Percentiles rank a stretch among this genome's conserved stretches.
Evolutionary conservation across 1,284 basidiomycete species (phyloP).

Genomic region (Exobasidium cylindrosporum): DNA sequence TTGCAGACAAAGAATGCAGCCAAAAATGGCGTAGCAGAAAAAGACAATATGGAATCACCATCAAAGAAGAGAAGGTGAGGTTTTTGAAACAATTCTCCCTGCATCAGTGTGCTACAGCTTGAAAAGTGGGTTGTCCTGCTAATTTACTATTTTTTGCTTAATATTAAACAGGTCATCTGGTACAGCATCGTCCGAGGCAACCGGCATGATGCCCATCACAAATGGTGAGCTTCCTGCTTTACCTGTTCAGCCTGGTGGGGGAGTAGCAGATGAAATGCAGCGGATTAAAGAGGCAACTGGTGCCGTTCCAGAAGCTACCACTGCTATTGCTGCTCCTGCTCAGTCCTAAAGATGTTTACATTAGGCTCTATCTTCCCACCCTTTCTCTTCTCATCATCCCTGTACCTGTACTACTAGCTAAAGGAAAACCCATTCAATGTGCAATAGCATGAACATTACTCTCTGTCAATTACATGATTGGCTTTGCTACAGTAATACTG

Average conservation of each 20-base stretch:
- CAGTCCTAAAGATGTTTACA: not conserved
- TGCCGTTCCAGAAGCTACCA: constrained; percentile 3
- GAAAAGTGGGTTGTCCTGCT: too few species aligned
- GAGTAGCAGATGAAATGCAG: constrained; percentile 1
- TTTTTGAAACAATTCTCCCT: too few species aligned
- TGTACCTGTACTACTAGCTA: too few species aligned
- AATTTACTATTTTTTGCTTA: too few species aligned
- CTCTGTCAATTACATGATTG: constrained; percentile 4
- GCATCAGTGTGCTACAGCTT: too few species aligned
- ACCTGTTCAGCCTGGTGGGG: constrained; percentile 7
- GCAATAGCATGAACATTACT: too few species aligned
- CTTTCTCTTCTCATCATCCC: not conserved
- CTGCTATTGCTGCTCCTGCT: not conserved
- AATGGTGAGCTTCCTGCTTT: constrained; percentile 2
- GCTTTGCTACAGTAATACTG: not conserved
- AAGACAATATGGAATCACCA: not conserved
- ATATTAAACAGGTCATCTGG: too few species aligned
- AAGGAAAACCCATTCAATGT: too few species aligned
- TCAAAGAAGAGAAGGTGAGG: constrained; percentile 15
- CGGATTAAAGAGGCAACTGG: constrained; percentile 10
- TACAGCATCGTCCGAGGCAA: not conserved
- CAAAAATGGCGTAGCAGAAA: not conserved
- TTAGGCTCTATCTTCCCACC: constrained; percentile 4
- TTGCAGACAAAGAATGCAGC: constrained; percentile 6
- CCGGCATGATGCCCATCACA: not conserved